Conservation (phyloP, 2,329 filamentous ascomycete species). For the Hypoxylon sp. region DNA sequence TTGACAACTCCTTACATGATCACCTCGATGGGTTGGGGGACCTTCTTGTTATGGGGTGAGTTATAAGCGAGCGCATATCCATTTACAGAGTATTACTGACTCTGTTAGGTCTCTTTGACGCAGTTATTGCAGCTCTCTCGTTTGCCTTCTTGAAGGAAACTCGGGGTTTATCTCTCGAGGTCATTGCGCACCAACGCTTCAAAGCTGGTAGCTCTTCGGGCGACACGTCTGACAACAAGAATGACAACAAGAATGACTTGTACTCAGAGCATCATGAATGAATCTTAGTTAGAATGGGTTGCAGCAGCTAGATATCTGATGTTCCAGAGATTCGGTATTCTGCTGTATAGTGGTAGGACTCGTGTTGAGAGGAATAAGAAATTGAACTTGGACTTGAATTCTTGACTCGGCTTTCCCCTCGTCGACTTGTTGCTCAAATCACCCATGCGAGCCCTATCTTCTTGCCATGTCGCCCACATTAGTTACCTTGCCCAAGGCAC, state of each 20-base stretch:
- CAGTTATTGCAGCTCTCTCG: conserved; percentile 52
- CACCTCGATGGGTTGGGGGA: conserved; percentile 54
- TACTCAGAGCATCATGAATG: conserved; percentile 23
- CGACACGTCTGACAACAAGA: conserved; percentile 15
- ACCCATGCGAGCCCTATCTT: too few species aligned
- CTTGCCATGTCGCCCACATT: too few species aligned
- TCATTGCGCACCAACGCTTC: conserved; percentile 50
- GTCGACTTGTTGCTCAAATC: too few species aligned
- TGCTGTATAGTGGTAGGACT: too few species aligned
- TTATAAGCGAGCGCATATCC: neutral
- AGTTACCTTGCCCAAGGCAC: too few species aligned
- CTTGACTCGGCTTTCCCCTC: too few species aligned
- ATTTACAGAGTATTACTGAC: neutral
- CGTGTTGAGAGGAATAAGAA: too few species aligned
- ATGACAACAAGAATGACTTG: conserved; percentile 4
- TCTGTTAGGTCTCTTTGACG: conserved; percentile 47
- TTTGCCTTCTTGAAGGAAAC: conserved; percentile 71
- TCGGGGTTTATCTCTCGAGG: conserved; percentile 72
- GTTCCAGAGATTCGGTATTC: too few species aligned
- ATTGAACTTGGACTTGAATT: neutral
- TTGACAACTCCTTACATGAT: conserved; percentile 60
- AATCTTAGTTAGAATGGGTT: too few species aligned
- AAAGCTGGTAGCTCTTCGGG: conserved; percentile 27
- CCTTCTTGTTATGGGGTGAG: conserved; percentile 56
- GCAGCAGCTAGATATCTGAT: too few species aligned